Evolutionary conservation across 371 early-diverging fungal species (phyloP).

Genomic region (Mortierella sp.): DNA sequence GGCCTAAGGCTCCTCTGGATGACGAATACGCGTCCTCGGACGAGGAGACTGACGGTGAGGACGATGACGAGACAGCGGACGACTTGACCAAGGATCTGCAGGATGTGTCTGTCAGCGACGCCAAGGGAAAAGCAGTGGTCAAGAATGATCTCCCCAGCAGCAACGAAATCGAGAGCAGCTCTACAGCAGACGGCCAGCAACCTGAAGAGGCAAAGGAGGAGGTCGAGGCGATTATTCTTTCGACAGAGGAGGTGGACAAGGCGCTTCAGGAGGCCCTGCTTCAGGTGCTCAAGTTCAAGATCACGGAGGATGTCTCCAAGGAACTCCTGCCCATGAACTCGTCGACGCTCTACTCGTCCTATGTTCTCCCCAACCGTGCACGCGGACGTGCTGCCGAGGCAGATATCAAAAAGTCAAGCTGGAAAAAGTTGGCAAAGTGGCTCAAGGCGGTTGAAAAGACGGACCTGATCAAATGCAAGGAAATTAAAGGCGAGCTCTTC

Average conservation of each 20-base stretch:
- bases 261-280: conserved; percentile 70
- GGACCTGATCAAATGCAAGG: conserved; percentile 77
- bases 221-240: conserved; percentile 19
- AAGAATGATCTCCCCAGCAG: background rate
- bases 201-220: conserved; percentile 24
- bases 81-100: conserved; percentile 23
- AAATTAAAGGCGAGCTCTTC: conserved; percentile 73
- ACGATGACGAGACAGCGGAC: conserved; percentile 49
- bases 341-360: conserved; percentile 74
- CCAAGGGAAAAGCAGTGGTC: conserved; percentile 20
- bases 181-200: conserved; percentile 15
- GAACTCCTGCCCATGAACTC: conserved; percentile 72
- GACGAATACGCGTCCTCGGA: conserved; percentile 22
- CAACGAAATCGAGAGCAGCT: background rate
- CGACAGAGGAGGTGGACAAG: conserved; percentile 70
- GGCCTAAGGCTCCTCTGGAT: conserved; percentile 9
- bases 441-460: conserved; percentile 78
- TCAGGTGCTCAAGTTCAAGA: conserved; percentile 73
- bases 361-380: conserved; percentile 75
- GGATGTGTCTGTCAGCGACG: conserved; percentile 1
- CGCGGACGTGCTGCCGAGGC: conserved; percentile 64
- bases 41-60: conserved; percentile 23
- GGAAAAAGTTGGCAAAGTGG: conserved; percentile 83
- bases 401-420: conserved; percentile 81
- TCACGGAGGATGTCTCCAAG: conserved; percentile 64